phyloP scores from a whole-genome alignment of 2,329 filamentous ascomycete species.

The Pseudopithomyces maydicus region DNA sequence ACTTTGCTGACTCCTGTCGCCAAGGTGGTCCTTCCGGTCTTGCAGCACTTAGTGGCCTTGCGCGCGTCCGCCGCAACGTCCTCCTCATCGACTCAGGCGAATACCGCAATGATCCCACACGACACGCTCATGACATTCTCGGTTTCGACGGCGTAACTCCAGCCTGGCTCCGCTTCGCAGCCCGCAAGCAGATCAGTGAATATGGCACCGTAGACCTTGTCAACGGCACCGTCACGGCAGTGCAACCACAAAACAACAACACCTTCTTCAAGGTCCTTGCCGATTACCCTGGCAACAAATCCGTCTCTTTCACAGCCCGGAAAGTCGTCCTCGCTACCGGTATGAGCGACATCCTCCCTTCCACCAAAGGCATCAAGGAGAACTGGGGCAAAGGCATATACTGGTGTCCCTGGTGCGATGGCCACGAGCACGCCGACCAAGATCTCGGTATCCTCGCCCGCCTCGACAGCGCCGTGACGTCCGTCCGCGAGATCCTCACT shows the following conservation, averaged over 20 bases:
- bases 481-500: background rate
- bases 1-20: no score
- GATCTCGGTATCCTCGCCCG: slow-evolving; percentile 5
- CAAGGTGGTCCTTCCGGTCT: slow-evolving; percentile 1
- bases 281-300: background rate
- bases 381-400: slow-evolving; percentile 7
- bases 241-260: background rate
- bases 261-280: slow-evolving; percentile 2
- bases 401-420: slow-evolving; percentile 8
- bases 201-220: slow-evolving; percentile 3
- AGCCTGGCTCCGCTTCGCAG: slow-evolving; percentile 3
- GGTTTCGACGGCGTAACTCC: slow-evolving; percentile 6
- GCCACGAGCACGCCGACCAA: slow-evolving; percentile 6
- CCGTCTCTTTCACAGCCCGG: background rate
- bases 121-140: slow-evolving; percentile 1
- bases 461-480: background rate
- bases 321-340: slow-evolving; percentile 4
- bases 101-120: slow-evolving; percentile 3
- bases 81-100: slow-evolving; percentile 1
- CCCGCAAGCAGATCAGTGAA: background rate
- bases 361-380: background rate
- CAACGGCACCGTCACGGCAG: background rate
- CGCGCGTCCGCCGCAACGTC: slow-evolving; percentile 5
- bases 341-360: slow-evolving; percentile 1
- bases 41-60: slow-evolving; percentile 3